Evolutionary conservation across 2,329 filamentous ascomycete species (phyloP).

Genomic region (Colletotrichum sp.): DNA sequence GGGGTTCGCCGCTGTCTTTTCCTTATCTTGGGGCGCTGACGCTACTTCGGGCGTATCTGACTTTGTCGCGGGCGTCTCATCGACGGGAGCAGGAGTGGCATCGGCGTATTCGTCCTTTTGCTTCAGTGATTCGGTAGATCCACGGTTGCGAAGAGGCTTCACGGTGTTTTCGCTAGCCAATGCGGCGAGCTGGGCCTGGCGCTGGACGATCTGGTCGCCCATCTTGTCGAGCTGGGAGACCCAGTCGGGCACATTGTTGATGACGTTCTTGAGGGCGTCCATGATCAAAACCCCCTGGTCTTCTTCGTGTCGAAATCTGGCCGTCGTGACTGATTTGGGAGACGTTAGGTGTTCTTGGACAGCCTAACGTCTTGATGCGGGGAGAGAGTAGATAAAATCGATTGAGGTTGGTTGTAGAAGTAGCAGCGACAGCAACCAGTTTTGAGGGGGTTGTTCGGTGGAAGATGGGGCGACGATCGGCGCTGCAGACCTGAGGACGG

Average conservation of each 20-base stretch:
- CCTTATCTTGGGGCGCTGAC: neutral
- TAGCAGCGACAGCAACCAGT: neutral
- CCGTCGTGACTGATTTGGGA: conserved; percentile 30
- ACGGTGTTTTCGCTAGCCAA: conserved; percentile 39
- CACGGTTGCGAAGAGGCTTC: conserved; percentile 54
- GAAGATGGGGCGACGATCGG: conserved; percentile 11
- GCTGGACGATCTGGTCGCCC: conserved; percentile 64
- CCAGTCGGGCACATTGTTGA: conserved; percentile 65
- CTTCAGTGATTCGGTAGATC: conserved; percentile 59
- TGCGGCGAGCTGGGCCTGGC: conserved; percentile 65
- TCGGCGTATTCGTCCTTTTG: conserved; percentile 48
- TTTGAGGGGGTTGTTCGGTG: conserved; percentile 2
- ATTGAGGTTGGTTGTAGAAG: neutral
- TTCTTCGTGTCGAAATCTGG: conserved; percentile 27
- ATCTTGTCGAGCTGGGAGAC: conserved; percentile 63
- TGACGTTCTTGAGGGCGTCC: conserved; percentile 62
- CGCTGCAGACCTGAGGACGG: conserved; percentile 29
- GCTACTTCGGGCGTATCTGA: neutral
- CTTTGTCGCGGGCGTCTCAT: neutral
- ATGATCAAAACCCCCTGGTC: conserved; percentile 46
- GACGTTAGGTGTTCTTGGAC: conserved; percentile 31
- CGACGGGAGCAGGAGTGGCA: neutral
- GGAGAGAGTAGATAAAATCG: neutral
- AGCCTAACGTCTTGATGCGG: conserved; percentile 30
- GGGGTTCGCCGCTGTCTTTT: conserved; percentile 14